These are phyloP conservation scores for Myriosclerotinia duriaeana DNA, from an alignment of 2,329 filamentous ascomycete species.

Conservation along the genomic window DNA sequence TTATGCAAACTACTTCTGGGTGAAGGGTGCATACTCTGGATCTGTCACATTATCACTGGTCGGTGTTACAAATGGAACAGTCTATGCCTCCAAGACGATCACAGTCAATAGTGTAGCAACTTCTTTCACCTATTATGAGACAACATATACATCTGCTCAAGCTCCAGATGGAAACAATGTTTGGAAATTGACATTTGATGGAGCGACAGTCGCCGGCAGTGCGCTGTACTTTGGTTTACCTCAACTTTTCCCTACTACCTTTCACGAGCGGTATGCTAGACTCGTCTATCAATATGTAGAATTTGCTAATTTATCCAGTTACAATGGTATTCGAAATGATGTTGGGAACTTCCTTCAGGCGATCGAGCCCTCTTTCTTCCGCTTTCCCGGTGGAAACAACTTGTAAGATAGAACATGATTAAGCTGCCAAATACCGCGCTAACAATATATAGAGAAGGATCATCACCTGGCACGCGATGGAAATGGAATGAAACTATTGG, in stretches of 20 bases:
- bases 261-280: slow-evolving; percentile 45
- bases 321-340: slow-evolving; percentile 57
- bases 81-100: slow-evolving; percentile 25
- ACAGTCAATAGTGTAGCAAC: slow-evolving; percentile 20
- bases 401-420: slow-evolving; percentile 40
- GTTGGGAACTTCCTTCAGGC: slow-evolving; percentile 52
- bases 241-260: slow-evolving; percentile 59
- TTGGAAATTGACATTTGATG: slow-evolving; percentile 54
- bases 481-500: slow-evolving; percentile 45
- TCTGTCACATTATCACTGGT: slow-evolving; percentile 23
- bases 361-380: slow-evolving; percentile 55
- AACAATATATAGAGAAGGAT: slow-evolving; percentile 38
- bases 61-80: slow-evolving; percentile 20
- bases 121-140: slow-evolving; percentile 26
- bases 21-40: slow-evolving; percentile 28
- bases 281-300: background rate
- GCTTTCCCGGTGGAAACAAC: slow-evolving; percentile 65
- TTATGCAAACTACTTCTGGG: slow-evolving; percentile 29
- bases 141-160: slow-evolving; percentile 17
- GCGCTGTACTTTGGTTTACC: slow-evolving; percentile 55
- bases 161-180: slow-evolving; percentile 49
- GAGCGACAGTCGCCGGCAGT: slow-evolving; percentile 38
- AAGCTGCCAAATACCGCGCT: background rate
- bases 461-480: slow-evolving; percentile 31
- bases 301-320: slow-evolving; percentile 34